Evolutionary conservation across 495 filamentous ascomycete genomes (phyloP).

Genomic region (Diplogelasinospora grovesii): DNA sequence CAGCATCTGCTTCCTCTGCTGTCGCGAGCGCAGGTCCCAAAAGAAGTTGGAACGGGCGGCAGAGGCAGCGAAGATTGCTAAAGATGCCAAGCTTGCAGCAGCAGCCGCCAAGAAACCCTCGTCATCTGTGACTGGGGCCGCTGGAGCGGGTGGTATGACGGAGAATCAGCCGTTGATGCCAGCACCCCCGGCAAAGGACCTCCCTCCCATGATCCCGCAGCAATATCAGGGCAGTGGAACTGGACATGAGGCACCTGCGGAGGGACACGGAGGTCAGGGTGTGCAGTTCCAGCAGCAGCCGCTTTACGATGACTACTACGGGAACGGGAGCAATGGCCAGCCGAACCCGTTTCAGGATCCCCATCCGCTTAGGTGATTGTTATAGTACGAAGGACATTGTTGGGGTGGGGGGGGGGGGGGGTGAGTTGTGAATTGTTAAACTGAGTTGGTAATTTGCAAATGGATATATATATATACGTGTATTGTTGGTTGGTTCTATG

Average conservation of each 20-base stretch:
- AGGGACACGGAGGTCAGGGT: no score
- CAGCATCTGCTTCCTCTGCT: constrained; percentile 34
- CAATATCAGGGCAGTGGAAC: constrained; percentile 2
- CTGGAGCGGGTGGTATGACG: constrained; percentile 67
- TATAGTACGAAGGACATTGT: no score
- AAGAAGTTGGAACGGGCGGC: constrained; percentile 24
- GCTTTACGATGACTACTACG: constrained; percentile 4
- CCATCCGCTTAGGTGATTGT: constrained; percentile 7
- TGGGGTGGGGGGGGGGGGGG: no score
- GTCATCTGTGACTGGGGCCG: constrained; percentile 43
- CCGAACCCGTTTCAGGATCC: constrained; percentile 17
- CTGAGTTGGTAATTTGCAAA: no score
- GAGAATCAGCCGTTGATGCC: constrained; percentile 28
- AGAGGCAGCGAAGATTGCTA: constrained; percentile 30
- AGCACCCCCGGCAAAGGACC: not conserved
- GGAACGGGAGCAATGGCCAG: not conserved
- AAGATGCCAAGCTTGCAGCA: constrained; percentile 23
- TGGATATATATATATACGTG: no score
- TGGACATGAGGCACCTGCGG: no score
- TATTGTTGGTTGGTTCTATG: no score
- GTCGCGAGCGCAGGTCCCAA: constrained; percentile 29
- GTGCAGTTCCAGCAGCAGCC: not conserved
- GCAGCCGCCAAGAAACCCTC: constrained; percentile 18
- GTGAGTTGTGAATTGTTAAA: no score
- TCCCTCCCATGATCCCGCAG: constrained; percentile 9